Percentiles rank a stretch among this genome's conserved stretches.
Conservation (phyloP, 257 asterid genomes). For the Ophiorrhiza pumila region DNA sequence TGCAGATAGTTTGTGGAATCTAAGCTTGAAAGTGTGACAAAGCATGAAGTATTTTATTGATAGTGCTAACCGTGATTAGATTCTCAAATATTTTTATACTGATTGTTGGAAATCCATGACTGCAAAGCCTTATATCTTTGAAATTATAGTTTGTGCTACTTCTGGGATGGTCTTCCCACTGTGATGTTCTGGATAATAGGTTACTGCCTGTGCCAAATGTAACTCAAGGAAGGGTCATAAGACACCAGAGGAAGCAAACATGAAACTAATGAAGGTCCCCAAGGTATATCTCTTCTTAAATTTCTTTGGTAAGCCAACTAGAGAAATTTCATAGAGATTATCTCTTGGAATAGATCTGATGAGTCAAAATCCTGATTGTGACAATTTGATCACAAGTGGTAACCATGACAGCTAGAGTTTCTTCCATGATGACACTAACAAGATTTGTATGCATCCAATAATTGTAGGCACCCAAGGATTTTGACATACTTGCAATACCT, state of each 20-base stretch:
- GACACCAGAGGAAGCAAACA: slow-evolving; percentile 71
- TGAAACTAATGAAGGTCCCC: slow-evolving; percentile 71
- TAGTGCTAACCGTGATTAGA: neutral
- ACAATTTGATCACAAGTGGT: neutral
- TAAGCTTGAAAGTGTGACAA: neutral
- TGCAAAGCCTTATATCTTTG: neutral
- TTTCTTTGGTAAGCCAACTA: too few species aligned
- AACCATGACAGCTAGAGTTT: neutral
- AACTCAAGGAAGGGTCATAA: slow-evolving; percentile 86
- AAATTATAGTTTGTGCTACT: neutral
- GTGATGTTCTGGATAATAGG: slow-evolving; percentile 44
- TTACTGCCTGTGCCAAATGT: slow-evolving; percentile 79
- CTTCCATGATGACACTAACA: neutral
- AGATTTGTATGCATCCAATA: neutral
- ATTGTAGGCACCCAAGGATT: slow-evolving; percentile 75
- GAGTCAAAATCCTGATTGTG: neutral
- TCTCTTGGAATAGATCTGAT: neutral
- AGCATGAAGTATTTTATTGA: neutral
- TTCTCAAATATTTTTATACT: neutral
- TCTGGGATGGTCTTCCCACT: neutral
- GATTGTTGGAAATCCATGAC: neutral
- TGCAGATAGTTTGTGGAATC: neutral
- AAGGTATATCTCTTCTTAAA: slow-evolving; percentile 43
- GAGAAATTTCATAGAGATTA: neutral
- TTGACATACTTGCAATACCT: slow-evolving; percentile 75